Conservation (phyloP, 306 rosid genomes). For the Rosa persica region DNA sequence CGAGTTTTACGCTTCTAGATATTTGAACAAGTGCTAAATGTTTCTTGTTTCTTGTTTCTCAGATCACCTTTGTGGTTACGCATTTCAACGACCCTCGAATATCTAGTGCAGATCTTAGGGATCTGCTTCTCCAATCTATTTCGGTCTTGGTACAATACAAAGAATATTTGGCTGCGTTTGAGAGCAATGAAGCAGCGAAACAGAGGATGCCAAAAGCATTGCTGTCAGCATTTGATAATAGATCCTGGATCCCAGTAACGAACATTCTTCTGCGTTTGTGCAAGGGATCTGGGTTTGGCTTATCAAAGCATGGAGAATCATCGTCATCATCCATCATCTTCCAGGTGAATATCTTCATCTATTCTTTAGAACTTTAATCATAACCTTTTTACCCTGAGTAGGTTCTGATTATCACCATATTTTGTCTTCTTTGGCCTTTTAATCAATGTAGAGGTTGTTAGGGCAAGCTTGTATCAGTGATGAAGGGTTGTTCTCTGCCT, state of each 20-base stretch:
- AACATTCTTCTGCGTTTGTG: constrained; percentile 85
- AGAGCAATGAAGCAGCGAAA: constrained; percentile 81
- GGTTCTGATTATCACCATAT: constrained; percentile 28
- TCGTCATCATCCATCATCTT: constrained; percentile 66
- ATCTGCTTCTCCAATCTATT: constrained; percentile 95
- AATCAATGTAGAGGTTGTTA: constrained; percentile 65
- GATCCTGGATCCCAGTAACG: constrained; percentile 95
- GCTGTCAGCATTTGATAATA: constrained; percentile 84
- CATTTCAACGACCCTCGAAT: constrained; percentile 96
- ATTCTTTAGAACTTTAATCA: neutral
- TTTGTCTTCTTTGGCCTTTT: constrained; percentile 19
- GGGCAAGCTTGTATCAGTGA: constrained; percentile 76
- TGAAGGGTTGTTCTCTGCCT: constrained; percentile 81
- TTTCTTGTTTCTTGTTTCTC: constrained; percentile 33
- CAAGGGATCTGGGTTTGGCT: constrained; percentile 92
- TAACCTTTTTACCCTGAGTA: constrained; percentile 13
- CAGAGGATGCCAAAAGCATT: constrained; percentile 84
- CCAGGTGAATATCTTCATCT: constrained; percentile 51
- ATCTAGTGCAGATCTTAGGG: constrained; percentile 91
- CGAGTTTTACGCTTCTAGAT: neutral
- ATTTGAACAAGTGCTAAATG: constrained; percentile 11
- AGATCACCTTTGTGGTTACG: constrained; percentile 91
- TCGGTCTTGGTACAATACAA: constrained; percentile 90
- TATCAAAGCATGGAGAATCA: constrained; percentile 89
- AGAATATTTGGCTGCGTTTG: constrained; percentile 80